Percentiles rank a stretch among this genome's conserved stretches.
Conservation (phyloP, 768 basidiomycete genomes). For the Pluteus cervinus region DNA sequence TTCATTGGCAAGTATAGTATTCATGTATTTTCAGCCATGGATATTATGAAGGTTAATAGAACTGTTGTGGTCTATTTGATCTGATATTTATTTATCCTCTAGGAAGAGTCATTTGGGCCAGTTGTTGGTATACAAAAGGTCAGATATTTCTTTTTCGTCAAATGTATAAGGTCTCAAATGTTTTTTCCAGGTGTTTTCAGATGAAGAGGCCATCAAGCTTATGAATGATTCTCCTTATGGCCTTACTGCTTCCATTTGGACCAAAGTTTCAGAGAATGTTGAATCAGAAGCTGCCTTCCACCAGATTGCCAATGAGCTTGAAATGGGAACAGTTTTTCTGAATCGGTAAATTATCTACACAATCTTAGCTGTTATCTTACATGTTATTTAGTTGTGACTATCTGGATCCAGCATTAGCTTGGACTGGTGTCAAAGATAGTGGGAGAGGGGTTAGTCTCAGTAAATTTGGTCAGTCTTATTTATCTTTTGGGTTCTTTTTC, state of each 20-base stretch:
- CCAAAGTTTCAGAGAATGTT: slow-evolving; percentile 52
- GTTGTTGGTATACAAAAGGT: slow-evolving; percentile 93
- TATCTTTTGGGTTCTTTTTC: not conserved
- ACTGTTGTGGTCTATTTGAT: not conserved
- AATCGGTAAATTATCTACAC: slow-evolving; percentile 51
- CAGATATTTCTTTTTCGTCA: slow-evolving; percentile 4
- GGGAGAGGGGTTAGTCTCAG: slow-evolving; percentile 89
- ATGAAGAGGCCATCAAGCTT: slow-evolving; percentile 80
- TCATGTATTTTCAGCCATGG: slow-evolving; percentile 72
- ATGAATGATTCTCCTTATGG: slow-evolving; percentile 99
- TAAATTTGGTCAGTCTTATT: slow-evolving; percentile 62
- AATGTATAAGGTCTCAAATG: not conserved
- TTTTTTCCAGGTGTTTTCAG: slow-evolving; percentile 56
- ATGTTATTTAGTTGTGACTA: slow-evolving; percentile 60
- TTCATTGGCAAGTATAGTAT: too few species aligned
- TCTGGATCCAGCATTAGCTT: slow-evolving; percentile 88
- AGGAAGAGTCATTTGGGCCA: slow-evolving; percentile 93
- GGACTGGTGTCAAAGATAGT: slow-evolving; percentile 93
- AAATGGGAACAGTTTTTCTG: slow-evolving; percentile 90
- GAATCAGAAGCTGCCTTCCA: slow-evolving; percentile 69
- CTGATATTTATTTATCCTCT: slow-evolving; percentile 3
- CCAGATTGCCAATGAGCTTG: slow-evolving; percentile 59
- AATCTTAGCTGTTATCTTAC: not conserved
- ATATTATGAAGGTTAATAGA: slow-evolving; percentile 76
- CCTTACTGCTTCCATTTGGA: slow-evolving; percentile 94